phyloP scores from a whole-genome alignment of 1,139 yeast species.

The Zhuliangozyma blackwelliae region DNA sequence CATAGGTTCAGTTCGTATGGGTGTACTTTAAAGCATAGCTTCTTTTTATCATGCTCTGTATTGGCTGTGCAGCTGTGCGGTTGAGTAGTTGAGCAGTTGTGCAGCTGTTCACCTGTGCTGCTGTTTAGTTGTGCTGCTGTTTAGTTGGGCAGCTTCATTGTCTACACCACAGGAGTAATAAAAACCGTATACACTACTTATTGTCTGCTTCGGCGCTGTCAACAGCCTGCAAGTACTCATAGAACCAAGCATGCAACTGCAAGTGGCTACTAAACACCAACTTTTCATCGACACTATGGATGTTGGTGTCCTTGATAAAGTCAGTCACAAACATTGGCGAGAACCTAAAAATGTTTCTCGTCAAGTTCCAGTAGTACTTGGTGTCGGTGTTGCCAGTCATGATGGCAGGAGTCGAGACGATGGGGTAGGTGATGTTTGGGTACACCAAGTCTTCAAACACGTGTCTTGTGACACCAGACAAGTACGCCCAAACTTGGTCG shows the following conservation, averaged over 20 bases:
- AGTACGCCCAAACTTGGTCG: slow-evolving; percentile 37
- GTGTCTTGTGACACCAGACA: slow-evolving; percentile 42
- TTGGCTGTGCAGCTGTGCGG: too few relatives aligned
- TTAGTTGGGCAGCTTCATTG: neutral
- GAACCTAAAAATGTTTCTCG: slow-evolving; percentile 70
- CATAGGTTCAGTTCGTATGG: too few relatives aligned
- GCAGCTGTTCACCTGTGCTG: too few relatives aligned
- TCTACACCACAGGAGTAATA: neutral
- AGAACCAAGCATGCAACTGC: slow-evolving; percentile 40
- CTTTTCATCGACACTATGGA: slow-evolving; percentile 42
- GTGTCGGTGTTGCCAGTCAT: slow-evolving; percentile 88
- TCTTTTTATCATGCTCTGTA: too few relatives aligned
- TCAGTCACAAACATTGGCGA: slow-evolving; percentile 31
- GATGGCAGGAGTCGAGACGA: slow-evolving; percentile 59
- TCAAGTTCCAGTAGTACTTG: slow-evolving; percentile 67
- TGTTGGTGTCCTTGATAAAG: slow-evolving; percentile 16
- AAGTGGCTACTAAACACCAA: slow-evolving; percentile 34
- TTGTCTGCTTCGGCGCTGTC: slow-evolving; percentile 18
- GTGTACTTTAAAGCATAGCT: too few relatives aligned
- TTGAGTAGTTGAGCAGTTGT: too few relatives aligned
- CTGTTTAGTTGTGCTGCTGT: too few relatives aligned
- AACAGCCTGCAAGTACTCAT: slow-evolving; percentile 22
- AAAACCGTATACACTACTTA: neutral
- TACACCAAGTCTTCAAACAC: slow-evolving; percentile 39
- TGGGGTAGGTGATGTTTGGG: slow-evolving; percentile 31